These are phyloP conservation scores for Penicillium sp. DNA, from an alignment of 2,329 filamentous ascomycete species.

Conservation along the genomic window DNA sequence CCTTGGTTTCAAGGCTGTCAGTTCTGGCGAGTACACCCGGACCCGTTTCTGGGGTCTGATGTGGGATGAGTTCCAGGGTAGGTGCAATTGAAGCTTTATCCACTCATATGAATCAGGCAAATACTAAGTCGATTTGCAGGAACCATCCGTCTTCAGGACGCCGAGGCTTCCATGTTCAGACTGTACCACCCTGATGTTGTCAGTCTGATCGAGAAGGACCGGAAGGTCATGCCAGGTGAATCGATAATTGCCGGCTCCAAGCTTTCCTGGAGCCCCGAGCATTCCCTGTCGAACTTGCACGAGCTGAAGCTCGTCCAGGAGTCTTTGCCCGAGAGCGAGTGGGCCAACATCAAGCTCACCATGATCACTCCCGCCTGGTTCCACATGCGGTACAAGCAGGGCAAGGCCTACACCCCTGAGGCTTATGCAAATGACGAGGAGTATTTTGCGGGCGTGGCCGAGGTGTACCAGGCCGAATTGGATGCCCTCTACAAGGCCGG, in stretches of 20 bases:
- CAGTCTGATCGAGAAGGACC: conserved; percentile 29
- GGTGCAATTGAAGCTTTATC: background rate
- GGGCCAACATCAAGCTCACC: conserved; percentile 68
- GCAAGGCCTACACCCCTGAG: conserved; percentile 57
- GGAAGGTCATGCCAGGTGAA: conserved; percentile 32
- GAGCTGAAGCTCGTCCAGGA: conserved; percentile 26
- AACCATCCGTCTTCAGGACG: conserved; percentile 29
- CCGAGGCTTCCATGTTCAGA: conserved; percentile 31
- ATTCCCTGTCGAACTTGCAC: conserved; percentile 25
- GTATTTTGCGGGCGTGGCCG: conserved; percentile 66
- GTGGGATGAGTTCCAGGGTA: conserved; percentile 29
- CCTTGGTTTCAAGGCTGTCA: conserved; percentile 24
- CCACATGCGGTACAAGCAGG: conserved; percentile 63
- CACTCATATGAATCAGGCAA: background rate
- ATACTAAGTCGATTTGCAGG: conserved; percentile 51
- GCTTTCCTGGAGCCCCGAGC: conserved; percentile 21
- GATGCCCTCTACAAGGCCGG: conserved; percentile 63
- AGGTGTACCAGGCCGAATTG: conserved; percentile 64
- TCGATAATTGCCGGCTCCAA: conserved; percentile 30
- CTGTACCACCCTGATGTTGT: conserved; percentile 32
- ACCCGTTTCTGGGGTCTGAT: conserved; percentile 29
- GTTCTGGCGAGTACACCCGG: conserved; percentile 26
- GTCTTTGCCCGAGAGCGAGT: conserved; percentile 58
- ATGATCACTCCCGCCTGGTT: conserved; percentile 70
- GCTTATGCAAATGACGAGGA: conserved; percentile 61